These are phyloP conservation scores for Ascochyta fabae DNA, from an alignment of 2,329 filamentous ascomycete genomes.

Conservation along the genomic window DNA sequence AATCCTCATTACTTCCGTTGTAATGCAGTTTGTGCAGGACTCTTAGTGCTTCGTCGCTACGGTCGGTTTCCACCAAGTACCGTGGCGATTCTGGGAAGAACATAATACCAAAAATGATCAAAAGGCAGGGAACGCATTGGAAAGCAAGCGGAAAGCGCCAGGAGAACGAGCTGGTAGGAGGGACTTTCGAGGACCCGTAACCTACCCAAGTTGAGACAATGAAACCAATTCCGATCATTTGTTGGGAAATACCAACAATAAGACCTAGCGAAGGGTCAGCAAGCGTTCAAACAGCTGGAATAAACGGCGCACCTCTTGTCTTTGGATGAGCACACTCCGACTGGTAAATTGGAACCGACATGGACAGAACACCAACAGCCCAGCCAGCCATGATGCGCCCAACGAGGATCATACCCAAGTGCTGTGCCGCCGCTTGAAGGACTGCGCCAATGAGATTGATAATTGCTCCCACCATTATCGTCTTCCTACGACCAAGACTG, in stretches of 20 bases:
- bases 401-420: conserved; percentile 62
- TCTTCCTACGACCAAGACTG: conserved; percentile 64
- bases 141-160: conserved; percentile 56
- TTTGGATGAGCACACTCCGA: conserved; percentile 66
- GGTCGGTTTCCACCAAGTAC: conserved; percentile 55
- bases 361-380: conserved; percentile 64
- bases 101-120: conserved; percentile 53
- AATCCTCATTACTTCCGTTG: conserved; percentile 62
- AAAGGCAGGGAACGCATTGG: conserved; percentile 53
- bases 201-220: conserved; percentile 62
- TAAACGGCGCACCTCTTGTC: conserved; percentile 56
- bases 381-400: conserved; percentile 66
- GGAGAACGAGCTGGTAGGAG: conserved; percentile 46
- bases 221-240: conserved; percentile 65
- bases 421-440: conserved; percentile 64
- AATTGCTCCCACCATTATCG: conserved; percentile 65
- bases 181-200: conserved; percentile 51
- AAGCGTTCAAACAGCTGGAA: neutral
- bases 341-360: conserved; percentile 68
- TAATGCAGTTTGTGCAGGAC: conserved; percentile 60
- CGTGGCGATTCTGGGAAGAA: conserved; percentile 51
- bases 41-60: conserved; percentile 60
- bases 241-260: conserved; percentile 63
- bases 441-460: conserved; percentile 65
- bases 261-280: conserved; percentile 41